Evolutionary conservation across 1,284 basidiomycete species (phyloP), one percentile per base, ranked within the genome.

Genomic region (Vanrija humicola): DNA sequence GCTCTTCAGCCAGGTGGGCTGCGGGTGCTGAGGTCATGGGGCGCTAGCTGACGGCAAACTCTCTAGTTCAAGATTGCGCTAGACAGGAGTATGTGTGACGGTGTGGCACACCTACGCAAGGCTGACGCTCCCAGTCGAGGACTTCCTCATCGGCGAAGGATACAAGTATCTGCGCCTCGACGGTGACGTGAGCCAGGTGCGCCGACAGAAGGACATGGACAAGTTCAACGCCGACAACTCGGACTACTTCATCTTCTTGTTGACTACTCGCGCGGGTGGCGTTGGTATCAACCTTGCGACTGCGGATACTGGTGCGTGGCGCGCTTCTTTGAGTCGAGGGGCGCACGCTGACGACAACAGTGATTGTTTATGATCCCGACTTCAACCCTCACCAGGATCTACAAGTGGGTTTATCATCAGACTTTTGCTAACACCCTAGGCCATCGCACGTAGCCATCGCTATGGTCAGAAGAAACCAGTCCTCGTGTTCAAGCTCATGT

Each of bases 241-340:
- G 1, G 90, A 95, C 48, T 78, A 88, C 55, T 94, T 94, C 74
- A 86, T 97, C 61, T 97, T 90, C 74, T 79, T 98, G 9, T 81
- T 99, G 38, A 90, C 90, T 5, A 98, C 96, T 26, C 85, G 96
- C 45, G 96, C 96, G 40, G 95, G 95, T 42, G 95, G 95, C 58
- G 89, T 97, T 51, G 93, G 94, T 29, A 96, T 97, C 77, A 97
- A 96, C 70, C 81, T 96, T 46, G 73, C 74, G 5, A 67, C 73
- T 3, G 75, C 75, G 1, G 75, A 77, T 63, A 75, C 81, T 8
- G 80, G 81, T 52, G 74, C 73, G 70, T 25, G 10, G 29, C 7
- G 29, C 28, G 28, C 3, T 28, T 10, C 18, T 9, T 23, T 23
- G 5, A 23, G 21, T 23, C 21, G 21, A 23, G 10, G 26, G 14